Evolutionary conservation across 2,329 filamentous ascomycete species (phyloP).

Genomic region (Gnomoniopsis smithogilvyi): DNA sequence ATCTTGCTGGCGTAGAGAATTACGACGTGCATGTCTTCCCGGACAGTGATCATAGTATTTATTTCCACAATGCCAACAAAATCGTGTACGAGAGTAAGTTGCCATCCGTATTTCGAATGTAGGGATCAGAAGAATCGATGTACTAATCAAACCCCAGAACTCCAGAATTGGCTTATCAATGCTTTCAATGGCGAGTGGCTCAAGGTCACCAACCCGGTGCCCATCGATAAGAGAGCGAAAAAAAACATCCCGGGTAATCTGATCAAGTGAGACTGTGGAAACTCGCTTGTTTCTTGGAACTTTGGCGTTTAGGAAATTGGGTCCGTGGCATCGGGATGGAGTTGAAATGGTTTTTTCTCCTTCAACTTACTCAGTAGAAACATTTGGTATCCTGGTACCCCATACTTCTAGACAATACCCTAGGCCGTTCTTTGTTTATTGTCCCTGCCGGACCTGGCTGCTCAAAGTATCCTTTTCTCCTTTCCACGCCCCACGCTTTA

Average conservation of each 20-base stretch:
- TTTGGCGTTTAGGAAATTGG: neutral
- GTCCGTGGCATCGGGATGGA: constrained; percentile 1
- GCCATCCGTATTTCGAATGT: neutral
- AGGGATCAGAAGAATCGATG: too few species aligned
- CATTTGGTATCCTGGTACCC: neutral
- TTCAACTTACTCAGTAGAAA: neutral
- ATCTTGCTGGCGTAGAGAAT: constrained; percentile 79
- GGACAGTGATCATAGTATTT: constrained; percentile 92
- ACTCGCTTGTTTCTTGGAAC: neutral
- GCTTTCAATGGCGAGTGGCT: constrained; percentile 98
- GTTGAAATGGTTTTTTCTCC: neutral
- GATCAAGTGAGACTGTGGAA: neutral
- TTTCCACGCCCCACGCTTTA: neutral
- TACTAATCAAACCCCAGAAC: constrained; percentile 44
- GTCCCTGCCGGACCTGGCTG: too few species aligned
- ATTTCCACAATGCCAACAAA: constrained; percentile 86
- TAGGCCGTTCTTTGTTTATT: too few species aligned
- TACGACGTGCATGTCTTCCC: constrained; percentile 97
- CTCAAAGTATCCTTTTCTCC: too few species aligned
- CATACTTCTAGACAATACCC: too few species aligned
- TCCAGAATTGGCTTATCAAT: constrained; percentile 90
- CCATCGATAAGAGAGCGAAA: constrained; percentile 28
- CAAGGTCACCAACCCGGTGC: constrained; percentile 49
- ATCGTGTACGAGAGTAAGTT: constrained; percentile 91
- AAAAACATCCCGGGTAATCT: neutral